Evolutionary conservation across 441 rosid genomes (phyloP).

Genomic region (Arabidopsis hybrid): DNA sequence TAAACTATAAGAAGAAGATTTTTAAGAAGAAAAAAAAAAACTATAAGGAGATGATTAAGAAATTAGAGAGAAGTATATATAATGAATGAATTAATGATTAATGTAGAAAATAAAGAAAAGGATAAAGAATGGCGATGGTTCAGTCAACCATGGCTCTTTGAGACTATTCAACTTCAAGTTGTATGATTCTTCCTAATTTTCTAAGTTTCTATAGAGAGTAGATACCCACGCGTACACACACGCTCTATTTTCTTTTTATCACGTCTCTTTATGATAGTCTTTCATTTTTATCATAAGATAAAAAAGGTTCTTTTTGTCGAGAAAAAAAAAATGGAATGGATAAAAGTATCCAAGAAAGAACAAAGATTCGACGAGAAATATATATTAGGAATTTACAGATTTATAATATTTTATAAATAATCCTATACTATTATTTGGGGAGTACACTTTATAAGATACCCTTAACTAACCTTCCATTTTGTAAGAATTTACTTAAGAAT

Average conservation of each 20-base stretch:
- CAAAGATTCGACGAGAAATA: neutral
- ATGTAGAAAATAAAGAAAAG: neutral
- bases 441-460: no score
- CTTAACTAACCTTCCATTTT: no score
- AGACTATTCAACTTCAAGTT: slow-evolving; percentile 29
- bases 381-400: no score
- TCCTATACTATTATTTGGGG: no score
- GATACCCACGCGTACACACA: slow-evolving; percentile 5
- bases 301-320: no score
- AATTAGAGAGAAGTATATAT: neutral
- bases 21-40: neutral
- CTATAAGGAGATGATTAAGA: slow-evolving; percentile 28
- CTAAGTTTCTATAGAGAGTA: neutral
- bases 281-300: no score
- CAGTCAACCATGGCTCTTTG: slow-evolving; percentile 40
- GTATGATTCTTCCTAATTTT: neutral
- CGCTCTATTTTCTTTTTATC: slow-evolving; percentile 7
- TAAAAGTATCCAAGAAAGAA: neutral
- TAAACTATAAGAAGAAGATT: neutral
- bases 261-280: no score
- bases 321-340: no score
- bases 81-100: slow-evolving; percentile 13
- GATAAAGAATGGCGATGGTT: slow-evolving; percentile 13
- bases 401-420: no score
- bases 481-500: no score